Conservation (phyloP, 2,329 filamentous ascomycete genomes). For the Scleromitrula shiraiana region DNA sequence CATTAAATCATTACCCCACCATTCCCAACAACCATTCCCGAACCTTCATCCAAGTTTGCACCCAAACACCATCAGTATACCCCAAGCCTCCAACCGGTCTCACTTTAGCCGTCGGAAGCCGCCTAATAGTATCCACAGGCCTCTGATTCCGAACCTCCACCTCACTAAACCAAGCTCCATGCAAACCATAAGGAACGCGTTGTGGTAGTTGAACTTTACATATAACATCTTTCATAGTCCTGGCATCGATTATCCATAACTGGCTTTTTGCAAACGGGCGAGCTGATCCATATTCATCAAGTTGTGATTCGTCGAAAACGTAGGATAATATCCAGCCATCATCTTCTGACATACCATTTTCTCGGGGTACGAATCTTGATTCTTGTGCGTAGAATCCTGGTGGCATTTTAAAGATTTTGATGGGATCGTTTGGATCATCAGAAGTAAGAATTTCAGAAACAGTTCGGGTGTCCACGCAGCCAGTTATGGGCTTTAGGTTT, state of each 20-base stretch:
- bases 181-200: slow-evolving; percentile 61
- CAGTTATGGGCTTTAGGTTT: slow-evolving; percentile 43
- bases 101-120: slow-evolving; percentile 11
- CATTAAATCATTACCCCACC: no score
- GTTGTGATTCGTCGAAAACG: slow-evolving; percentile 60
- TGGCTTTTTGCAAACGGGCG: slow-evolving; percentile 45
- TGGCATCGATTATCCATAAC: slow-evolving; percentile 61
- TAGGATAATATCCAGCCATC: slow-evolving; percentile 62
- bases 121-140: slow-evolving; percentile 19
- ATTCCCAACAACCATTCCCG: no score
- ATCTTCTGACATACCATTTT: slow-evolving; percentile 42
- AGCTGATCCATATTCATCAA: slow-evolving; percentile 33
- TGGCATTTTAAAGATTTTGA: slow-evolving; percentile 55
- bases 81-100: no score
- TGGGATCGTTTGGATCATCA: slow-evolving; percentile 42
- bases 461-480: slow-evolving; percentile 52
- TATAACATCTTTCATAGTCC: slow-evolving; percentile 51
- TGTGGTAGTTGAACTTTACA: slow-evolving; percentile 53
- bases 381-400: slow-evolving; percentile 57
- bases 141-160: slow-evolving; percentile 42
- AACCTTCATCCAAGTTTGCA: no score
- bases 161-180: slow-evolving; percentile 53
- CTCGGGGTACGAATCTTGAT: slow-evolving; percentile 52
- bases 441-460: slow-evolving; percentile 44
- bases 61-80: no score